A percentile compares a stretch with the other conserved stretches of the same genome.
Conservation (phyloP, 176 grass and related monocot genomes). For the Saccharum officinarum region DNA sequence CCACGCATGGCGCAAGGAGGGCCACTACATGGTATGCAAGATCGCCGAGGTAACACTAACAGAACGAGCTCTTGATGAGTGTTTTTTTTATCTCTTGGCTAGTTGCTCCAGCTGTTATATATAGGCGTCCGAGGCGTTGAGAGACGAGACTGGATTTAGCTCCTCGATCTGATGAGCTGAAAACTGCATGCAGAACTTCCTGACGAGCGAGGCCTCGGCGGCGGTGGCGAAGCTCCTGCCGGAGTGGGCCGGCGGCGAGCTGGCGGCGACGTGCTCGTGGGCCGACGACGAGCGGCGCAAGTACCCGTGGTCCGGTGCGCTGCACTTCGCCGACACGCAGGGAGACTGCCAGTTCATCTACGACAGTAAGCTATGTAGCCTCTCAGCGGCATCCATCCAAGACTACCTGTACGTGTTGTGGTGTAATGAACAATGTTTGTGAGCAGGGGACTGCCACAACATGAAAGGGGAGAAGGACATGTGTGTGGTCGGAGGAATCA, state of each 20-base stretch:
- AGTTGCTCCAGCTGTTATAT: too few species aligned
- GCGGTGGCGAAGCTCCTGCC: conserved; percentile 57
- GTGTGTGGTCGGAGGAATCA: conserved; percentile 74
- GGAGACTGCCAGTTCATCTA: conserved; percentile 64
- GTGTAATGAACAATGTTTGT: background rate
- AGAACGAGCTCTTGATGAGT: too few species aligned
- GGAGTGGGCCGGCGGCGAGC: conserved; percentile 54
- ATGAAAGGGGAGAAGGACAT: conserved; percentile 39
- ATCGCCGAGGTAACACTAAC: conserved; percentile 53
- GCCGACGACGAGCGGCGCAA: conserved; percentile 53
- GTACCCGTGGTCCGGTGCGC: conserved; percentile 59
- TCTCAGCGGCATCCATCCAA: too few species aligned
- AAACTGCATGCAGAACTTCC: conserved; percentile 41
- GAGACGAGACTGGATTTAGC: too few species aligned
- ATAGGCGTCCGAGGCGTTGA: too few species aligned
- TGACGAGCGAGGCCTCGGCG: conserved; percentile 43
- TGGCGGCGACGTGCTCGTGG: conserved; percentile 62
- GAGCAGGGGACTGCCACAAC: conserved; percentile 67
- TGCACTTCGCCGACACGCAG: conserved; percentile 59
- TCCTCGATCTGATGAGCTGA: too few species aligned
- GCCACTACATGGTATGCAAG: conserved; percentile 80
- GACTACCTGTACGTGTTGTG: too few species aligned
- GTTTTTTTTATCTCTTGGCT: too few species aligned
- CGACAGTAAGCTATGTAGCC: conserved; percentile 34
- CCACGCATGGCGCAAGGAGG: conserved; percentile 57